Conservation (phyloP, 163 green algal genomes). For the Trebouxiophyceae sp. region DNA sequence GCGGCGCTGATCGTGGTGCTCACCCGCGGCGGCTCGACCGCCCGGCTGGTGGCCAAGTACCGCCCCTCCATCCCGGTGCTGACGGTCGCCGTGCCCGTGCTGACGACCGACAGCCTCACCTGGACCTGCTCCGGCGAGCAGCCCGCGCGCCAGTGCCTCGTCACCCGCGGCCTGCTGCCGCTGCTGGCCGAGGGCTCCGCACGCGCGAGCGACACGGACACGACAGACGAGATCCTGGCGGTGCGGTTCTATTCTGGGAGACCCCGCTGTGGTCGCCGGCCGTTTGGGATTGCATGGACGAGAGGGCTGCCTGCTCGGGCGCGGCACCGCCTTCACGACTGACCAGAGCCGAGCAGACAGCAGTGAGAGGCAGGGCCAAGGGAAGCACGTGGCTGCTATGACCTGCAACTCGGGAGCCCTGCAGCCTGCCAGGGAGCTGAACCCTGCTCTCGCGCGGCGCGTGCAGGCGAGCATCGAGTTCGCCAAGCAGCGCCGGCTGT, state of each 20-base stretch:
- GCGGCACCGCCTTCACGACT: no score
- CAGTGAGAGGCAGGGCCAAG: no score
- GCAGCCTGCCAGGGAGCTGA: no score
- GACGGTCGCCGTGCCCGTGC: conserved; percentile 83
- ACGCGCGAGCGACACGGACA: conserved; percentile 85
- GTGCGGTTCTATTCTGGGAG: no score
- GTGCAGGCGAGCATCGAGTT: conserved; percentile 67
- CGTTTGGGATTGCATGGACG: no score
- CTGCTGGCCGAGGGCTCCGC: conserved; percentile 89
- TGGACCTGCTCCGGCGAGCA: conserved; percentile 81
- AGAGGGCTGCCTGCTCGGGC: no score
- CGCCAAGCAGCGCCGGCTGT: conserved; percentile 68
- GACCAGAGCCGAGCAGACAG: no score
- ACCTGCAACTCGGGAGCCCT: no score
- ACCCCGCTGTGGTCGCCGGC: no score
- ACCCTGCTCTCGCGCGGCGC: no score
- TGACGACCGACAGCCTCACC: conserved; percentile 85
- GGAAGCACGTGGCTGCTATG: no score
- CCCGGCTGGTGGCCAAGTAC: conserved; percentile 94
- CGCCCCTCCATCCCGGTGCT: conserved; percentile 85
- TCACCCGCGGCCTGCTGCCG: conserved; percentile 79
- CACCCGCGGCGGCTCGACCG: conserved; percentile 83
- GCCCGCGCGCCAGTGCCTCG: conserved; percentile 70
- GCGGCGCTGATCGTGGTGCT: conserved; percentile 90
- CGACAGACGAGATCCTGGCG: conserved; percentile 88